Conservation (phyloP, 176 grass and related monocot genomes). For the Neostapfia colusana region DNA sequence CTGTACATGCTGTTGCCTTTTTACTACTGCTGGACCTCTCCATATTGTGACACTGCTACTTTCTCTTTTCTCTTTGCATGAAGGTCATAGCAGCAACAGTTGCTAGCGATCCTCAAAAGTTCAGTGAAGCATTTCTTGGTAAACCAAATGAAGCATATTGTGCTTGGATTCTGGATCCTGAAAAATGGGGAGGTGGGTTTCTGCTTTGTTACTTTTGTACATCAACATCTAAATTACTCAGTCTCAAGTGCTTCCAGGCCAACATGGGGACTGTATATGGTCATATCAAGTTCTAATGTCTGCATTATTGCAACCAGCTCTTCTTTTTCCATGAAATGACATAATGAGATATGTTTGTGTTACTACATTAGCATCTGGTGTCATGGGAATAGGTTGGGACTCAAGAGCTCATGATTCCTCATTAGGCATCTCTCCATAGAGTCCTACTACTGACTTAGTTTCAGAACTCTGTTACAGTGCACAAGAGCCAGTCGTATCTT, state of each 20-base stretch:
- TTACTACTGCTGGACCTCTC: slow-evolving; percentile 7
- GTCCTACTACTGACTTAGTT: not conserved
- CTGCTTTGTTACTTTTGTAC: slow-evolving; percentile 8
- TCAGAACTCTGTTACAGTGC: not conserved
- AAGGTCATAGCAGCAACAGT: slow-evolving; percentile 94
- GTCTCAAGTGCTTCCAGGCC: not conserved
- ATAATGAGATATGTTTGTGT: not conserved
- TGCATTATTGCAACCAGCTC: not conserved
- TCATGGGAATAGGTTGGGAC: too few relatives aligned
- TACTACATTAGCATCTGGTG: not conserved
- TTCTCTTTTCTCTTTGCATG: slow-evolving; percentile 8
- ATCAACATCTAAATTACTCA: slow-evolving; percentile 15
- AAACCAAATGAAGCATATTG: slow-evolving; percentile 93
- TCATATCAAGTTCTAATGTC: slow-evolving; percentile 21
- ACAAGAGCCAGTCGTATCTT: not conserved
- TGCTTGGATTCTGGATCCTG: slow-evolving; percentile 90
- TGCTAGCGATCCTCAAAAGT: slow-evolving; percentile 75
- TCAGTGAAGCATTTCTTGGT: slow-evolving; percentile 89
- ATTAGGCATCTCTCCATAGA: not conserved
- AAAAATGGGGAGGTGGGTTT: slow-evolving; percentile 93
- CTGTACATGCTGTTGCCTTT: not conserved
- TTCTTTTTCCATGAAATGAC: not conserved
- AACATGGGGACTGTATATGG: not conserved
- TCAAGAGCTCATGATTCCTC: not conserved
- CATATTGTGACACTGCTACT: not conserved